phyloP scores from a whole-genome alignment of 345 rosid genomes.

The Dipteronia sinensis region DNA sequence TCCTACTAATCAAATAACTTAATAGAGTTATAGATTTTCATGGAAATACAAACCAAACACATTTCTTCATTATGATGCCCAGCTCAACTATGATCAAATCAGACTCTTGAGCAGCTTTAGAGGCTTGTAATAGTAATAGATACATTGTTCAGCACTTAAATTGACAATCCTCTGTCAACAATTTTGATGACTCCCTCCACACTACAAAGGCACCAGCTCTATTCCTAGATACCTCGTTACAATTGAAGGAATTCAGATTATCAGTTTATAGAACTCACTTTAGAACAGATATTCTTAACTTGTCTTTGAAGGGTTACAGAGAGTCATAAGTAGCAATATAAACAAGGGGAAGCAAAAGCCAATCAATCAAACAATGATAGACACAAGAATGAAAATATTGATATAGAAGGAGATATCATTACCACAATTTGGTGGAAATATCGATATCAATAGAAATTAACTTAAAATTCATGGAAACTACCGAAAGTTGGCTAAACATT shows the following conservation, averaged over 20 bases:
- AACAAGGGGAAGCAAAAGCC: background rate
- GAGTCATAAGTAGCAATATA: background rate
- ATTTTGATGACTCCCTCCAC: background rate
- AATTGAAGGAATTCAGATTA: background rate
- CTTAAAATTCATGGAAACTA: too few species aligned
- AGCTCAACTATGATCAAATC: background rate
- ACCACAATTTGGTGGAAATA: too few species aligned
- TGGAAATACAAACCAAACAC: background rate
- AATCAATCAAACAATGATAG: background rate
- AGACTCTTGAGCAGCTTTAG: background rate
- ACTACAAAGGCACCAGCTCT: background rate
- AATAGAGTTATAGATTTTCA: background rate
- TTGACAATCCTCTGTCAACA: background rate
- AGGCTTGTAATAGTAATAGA: background rate
- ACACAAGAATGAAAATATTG: too few species aligned
- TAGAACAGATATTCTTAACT: background rate
- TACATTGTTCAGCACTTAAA: background rate
- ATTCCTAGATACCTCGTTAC: background rate
- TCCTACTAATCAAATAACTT: background rate
- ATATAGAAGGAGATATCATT: too few species aligned
- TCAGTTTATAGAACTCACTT: background rate
- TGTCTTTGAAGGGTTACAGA: background rate
- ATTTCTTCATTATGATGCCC: background rate
- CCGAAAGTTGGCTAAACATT: too few species aligned
- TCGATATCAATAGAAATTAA: too few species aligned